These are phyloP conservation scores for Trichoderma citrinoviride DNA, from an alignment of 2,329 filamentous ascomycete genomes.

Conservation along the genomic window DNA sequence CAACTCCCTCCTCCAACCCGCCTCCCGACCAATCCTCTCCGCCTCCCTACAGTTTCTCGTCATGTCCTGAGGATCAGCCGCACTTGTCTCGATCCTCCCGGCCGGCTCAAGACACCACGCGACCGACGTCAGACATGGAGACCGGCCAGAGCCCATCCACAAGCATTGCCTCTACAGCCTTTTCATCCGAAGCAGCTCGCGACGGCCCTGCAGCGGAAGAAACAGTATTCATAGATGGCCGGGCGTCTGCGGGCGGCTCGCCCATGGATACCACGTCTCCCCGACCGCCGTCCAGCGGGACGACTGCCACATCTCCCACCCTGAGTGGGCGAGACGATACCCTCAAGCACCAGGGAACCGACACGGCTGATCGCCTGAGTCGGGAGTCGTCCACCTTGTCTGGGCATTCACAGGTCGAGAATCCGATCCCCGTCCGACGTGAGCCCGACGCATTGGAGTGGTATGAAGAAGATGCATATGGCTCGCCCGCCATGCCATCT, in stretches of 20 bases:
- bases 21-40: constrained; percentile 40
- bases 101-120: constrained; percentile 28
- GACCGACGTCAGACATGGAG: constrained; percentile 25
- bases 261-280: constrained; percentile 47
- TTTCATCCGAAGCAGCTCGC: constrained; percentile 26
- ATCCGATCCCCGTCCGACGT: constrained; percentile 24
- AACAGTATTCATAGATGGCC: constrained; percentile 29
- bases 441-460: constrained; percentile 29
- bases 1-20: constrained; percentile 46
- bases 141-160: constrained; percentile 26
- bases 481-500: constrained; percentile 39
- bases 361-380: constrained; percentile 28
- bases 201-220: constrained; percentile 29
- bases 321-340: constrained; percentile 33
- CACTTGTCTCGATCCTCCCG: constrained; percentile 29
- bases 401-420: constrained; percentile 21
- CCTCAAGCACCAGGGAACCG: constrained; percentile 26
- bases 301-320: constrained; percentile 36
- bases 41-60: constrained; percentile 40
- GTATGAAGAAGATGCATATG: constrained; percentile 33
- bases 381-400: constrained; percentile 26
- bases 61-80: constrained; percentile 45
- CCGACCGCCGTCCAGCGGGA: constrained; percentile 37
- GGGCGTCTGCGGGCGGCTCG: constrained; percentile 31
- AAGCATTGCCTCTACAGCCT: constrained; percentile 27